Evolutionary conservation across 2,329 filamentous ascomycete genomes (phyloP).

Genomic region (Xylariaceae sp.): DNA sequence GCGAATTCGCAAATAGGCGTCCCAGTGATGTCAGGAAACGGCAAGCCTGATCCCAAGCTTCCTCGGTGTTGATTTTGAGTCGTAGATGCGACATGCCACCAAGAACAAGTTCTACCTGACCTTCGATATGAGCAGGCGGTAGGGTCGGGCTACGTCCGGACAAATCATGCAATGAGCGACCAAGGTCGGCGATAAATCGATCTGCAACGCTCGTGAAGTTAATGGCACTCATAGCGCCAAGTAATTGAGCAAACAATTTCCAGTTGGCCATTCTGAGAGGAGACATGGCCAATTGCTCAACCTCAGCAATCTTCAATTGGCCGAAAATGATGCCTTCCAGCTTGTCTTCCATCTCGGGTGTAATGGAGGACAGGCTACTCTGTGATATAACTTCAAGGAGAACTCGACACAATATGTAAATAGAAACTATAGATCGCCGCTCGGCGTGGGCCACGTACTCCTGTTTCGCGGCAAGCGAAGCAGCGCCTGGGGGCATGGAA

Average conservation of each 20-base stretch:
- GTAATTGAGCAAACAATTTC: conserved; percentile 86
- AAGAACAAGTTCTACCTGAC: conserved; percentile 81
- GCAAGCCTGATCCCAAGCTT: conserved; percentile 81
- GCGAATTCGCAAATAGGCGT: conserved; percentile 77
- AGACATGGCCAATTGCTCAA: conserved; percentile 74
- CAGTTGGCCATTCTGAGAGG: conserved; percentile 89
- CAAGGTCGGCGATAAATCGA: conserved; percentile 79
- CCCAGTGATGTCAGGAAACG: conserved; percentile 82
- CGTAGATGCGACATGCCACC: conserved; percentile 88
- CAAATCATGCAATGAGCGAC: conserved; percentile 73
- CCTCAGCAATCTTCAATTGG: conserved; percentile 86
- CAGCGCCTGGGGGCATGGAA: conserved; percentile 34
- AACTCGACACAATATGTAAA: conserved; percentile 92
- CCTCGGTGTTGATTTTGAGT: conserved; percentile 69
- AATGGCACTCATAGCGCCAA: conserved; percentile 94
- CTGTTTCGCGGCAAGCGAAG: conserved; percentile 53
- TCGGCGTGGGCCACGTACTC: conserved; percentile 78
- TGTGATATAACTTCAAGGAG: conserved; percentile 92
- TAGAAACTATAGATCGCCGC: conserved; percentile 87
- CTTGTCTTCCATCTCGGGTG: conserved; percentile 87
- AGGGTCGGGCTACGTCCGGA: conserved; percentile 63
- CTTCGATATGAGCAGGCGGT: conserved; percentile 67
- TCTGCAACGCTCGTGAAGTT: conserved; percentile 83
- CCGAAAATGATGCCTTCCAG: conserved; percentile 94
- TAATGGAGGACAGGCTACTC: conserved; percentile 78